A percentile compares a stretch with the other conserved stretches of the same genome.
Evolutionary conservation across 139 green algal genomes (phyloP).

Genomic region (Chlorella sp.): DNA sequence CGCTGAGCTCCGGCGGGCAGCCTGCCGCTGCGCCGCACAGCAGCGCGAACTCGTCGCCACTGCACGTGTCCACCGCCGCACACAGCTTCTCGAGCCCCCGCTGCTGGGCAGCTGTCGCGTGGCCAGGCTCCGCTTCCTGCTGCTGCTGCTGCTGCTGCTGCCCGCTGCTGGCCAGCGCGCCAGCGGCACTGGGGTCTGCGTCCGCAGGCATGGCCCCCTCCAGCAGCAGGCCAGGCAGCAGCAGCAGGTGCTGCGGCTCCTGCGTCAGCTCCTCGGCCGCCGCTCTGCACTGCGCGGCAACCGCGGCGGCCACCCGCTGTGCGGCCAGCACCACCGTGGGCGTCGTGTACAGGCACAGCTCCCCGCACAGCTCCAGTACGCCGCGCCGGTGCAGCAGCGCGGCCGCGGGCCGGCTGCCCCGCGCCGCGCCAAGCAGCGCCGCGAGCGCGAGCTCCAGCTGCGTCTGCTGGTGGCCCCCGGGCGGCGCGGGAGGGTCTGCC

Average conservation of each 20-base stretch:
- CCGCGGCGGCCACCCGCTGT: background rate
- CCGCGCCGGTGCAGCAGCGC: constrained; percentile 8
- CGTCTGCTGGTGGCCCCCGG: background rate
- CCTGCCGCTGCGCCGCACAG: background rate
- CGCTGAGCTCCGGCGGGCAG: background rate
- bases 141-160: background rate
- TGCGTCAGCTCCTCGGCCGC: background rate
- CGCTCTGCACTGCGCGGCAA: background rate
- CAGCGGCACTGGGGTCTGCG: background rate
- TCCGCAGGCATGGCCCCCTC: background rate
- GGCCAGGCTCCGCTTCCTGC: background rate
- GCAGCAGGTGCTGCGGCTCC: constrained; percentile 17
- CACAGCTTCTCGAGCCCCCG: constrained; percentile 13
- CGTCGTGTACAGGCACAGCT: constrained; percentile 14
- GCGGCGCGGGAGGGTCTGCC: background rate
- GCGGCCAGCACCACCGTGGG: constrained; percentile 13
- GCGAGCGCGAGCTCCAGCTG: constrained; percentile 12
- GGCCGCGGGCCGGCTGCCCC: background rate
- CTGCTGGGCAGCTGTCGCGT: background rate
- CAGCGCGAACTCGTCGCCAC: constrained; percentile 26
- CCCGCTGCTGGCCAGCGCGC: background rate
- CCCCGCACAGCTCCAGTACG: constrained; percentile 3
- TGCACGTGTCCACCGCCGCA: constrained; percentile 15
- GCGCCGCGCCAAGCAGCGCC: background rate
- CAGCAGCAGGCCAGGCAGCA: constrained; percentile 1